Conservation (phyloP, 2,329 filamentous ascomycete species). For the Aureobasidium sp. region DNA sequence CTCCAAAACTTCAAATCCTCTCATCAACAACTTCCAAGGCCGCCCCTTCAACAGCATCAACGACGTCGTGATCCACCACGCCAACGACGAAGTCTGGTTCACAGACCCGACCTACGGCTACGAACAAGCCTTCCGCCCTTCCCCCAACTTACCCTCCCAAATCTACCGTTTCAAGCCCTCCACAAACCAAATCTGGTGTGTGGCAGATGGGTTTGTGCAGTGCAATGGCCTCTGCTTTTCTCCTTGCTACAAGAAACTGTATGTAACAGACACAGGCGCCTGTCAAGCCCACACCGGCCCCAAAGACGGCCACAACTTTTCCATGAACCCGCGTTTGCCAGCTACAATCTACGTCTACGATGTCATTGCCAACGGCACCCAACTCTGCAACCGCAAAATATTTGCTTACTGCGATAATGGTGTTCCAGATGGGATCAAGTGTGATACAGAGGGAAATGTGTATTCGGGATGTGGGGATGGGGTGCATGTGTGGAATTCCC, state of each 20-base stretch:
- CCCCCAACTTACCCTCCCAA: slow-evolving; percentile 49
- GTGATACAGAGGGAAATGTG: slow-evolving; percentile 49
- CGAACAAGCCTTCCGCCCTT: slow-evolving; percentile 51
- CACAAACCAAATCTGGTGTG: slow-evolving; percentile 47
- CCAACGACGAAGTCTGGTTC: slow-evolving; percentile 56
- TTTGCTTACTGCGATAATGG: slow-evolving; percentile 51
- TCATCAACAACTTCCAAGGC: slow-evolving; percentile 55
- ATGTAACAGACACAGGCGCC: slow-evolving; percentile 53
- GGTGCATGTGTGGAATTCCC: slow-evolving; percentile 47
- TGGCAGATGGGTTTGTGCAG: slow-evolving; percentile 51
- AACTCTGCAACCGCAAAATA: slow-evolving; percentile 27
- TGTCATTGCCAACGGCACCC: slow-evolving; percentile 26
- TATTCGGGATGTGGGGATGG: slow-evolving; percentile 51
- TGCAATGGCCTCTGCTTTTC: slow-evolving; percentile 55
- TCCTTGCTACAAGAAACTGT: slow-evolving; percentile 46
- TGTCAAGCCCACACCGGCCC: slow-evolving; percentile 27
- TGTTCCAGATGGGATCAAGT: slow-evolving; percentile 54
- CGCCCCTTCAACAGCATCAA: slow-evolving; percentile 55
- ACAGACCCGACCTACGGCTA: slow-evolving; percentile 56
- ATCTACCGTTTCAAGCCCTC: slow-evolving; percentile 50
- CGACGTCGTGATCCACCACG: slow-evolving; percentile 47
- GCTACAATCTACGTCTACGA: slow-evolving; percentile 34
- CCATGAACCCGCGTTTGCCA: slow-evolving; percentile 29
- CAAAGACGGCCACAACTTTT: slow-evolving; percentile 20
- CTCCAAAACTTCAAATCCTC: slow-evolving; percentile 12